phyloP scores from a whole-genome alignment of 1,139 yeast species.

The Hansenula lynferdii region DNA sequence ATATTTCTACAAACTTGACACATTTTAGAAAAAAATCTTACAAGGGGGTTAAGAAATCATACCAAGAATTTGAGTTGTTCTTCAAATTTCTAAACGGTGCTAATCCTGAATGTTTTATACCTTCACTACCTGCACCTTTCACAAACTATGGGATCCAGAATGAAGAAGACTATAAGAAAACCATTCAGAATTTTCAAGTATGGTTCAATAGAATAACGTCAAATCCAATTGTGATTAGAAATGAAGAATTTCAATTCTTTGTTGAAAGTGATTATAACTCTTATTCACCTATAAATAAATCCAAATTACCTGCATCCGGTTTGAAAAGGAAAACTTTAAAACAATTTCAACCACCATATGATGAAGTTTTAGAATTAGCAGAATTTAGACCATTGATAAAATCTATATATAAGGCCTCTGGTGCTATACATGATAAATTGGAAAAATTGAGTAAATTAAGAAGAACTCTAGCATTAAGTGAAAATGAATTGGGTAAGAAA shows the following conservation, averaged over 20 bases:
- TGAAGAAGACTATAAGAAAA: constrained; percentile 67
- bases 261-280: constrained; percentile 83
- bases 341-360: constrained; percentile 89
- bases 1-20: constrained; percentile 54
- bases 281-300: constrained; percentile 58
- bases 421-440: constrained; percentile 50
- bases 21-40: constrained; percentile 68
- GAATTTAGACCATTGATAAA: constrained; percentile 84
- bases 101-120: constrained; percentile 90
- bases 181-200: constrained; percentile 60
- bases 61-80: constrained; percentile 68
- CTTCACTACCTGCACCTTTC: constrained; percentile 70
- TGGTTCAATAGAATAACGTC: constrained; percentile 78
- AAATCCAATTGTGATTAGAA: constrained; percentile 77
- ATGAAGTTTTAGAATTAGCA: constrained; percentile 75
- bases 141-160: constrained; percentile 82
- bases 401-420: constrained; percentile 58
- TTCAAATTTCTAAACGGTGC: constrained; percentile 76
- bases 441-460: constrained; percentile 52
- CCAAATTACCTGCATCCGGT: constrained; percentile 70
- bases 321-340: constrained; percentile 82
- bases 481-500: constrained; percentile 62
- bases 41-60: constrained; percentile 77
- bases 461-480: constrained; percentile 50
- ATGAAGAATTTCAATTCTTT: constrained; percentile 85